These are phyloP conservation scores for Mallotus repandus DNA, from an alignment of 441 rosid genomes.

Conservation along the genomic window DNA sequence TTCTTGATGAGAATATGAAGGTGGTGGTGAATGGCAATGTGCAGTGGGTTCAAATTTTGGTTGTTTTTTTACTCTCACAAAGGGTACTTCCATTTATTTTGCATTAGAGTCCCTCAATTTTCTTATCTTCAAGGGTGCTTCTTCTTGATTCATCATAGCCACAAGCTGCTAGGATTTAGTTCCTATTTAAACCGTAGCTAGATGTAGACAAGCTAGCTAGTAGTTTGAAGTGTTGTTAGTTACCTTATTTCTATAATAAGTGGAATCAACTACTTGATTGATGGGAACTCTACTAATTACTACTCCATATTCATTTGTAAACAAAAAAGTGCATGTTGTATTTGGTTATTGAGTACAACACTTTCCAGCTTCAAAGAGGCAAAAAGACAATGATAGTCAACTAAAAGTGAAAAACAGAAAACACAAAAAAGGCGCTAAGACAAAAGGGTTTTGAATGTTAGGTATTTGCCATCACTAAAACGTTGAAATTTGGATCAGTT, in stretches of 20 bases:
- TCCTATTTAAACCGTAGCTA: background rate
- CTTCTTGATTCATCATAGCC: slow-evolving; percentile 3
- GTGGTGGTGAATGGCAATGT: slow-evolving; percentile 52
- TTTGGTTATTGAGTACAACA: background rate
- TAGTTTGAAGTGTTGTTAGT: background rate
- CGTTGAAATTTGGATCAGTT: background rate
- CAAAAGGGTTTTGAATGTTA: background rate
- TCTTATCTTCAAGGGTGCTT: slow-evolving; percentile 23
- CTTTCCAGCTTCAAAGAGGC: too few relatives aligned
- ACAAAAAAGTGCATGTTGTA: too few relatives aligned
- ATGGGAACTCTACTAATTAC: background rate
- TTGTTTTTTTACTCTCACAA: slow-evolving; percentile 18
- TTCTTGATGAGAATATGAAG: too few relatives aligned
- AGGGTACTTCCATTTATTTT: slow-evolving; percentile 28
- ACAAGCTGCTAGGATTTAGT: background rate
- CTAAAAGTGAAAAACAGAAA: too few relatives aligned
- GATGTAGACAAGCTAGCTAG: background rate
- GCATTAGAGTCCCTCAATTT: slow-evolving; percentile 21
- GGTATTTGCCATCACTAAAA: background rate
- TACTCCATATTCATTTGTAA: background rate
- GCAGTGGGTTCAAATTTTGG: slow-evolving; percentile 25
- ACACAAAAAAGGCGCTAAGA: too few relatives aligned
- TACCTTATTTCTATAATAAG: background rate
- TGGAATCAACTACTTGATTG: background rate
- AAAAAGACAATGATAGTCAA: too few relatives aligned